Base-by-base conservation (phyloP, 495 filamentous ascomycete genomes). In the Hypoxylon subgilvum region DNA sequence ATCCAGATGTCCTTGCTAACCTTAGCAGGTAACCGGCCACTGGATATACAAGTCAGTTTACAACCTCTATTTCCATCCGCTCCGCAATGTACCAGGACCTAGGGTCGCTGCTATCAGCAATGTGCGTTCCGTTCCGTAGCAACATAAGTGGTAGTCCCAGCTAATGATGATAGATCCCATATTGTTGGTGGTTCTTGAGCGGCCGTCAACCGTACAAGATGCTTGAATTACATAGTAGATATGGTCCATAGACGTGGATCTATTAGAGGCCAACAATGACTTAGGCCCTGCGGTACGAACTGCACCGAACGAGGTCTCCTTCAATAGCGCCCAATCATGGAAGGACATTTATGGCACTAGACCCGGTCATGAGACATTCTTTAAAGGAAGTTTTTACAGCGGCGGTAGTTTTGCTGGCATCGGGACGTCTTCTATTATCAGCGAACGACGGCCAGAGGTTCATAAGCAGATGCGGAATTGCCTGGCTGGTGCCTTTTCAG, bases 271-370 rank as follows among this genome's bases (percentile, higher is more conserved):
- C 54, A 19, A 61, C 10, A n/a, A 3, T 19, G 16, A 48, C 12
- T 2, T 23, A 54, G 57, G 79, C 8, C 56, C 69, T 19, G 65
- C 74, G 5, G 74, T 82, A 6, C 72, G 78, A 4, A 71, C 75
- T 30, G 74, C 71, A 1, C 79, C 79, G 0, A 69, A 78, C 23
- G 75, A 79, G 30, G 67, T 82, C 18, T 71, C 76, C 28, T 80
- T 76, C 61, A 70, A 63, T 6, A 61, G 66, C 9, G 60, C 72
- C 0, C 59, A 67, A 17, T 74, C 77, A 6, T 79, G 68, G 69
- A 72, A 71, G 23, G 74, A 79, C 28, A 80, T 82, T 27, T 71
- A 74, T 42, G 69, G 69, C 35, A 63, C 65, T 34, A 67, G 54
- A 16, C 44, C 52, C 25, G 69, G 71, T 12, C 53, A 57, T 41